Evolutionary conservation across 208 protist genomes (phyloP).

Genomic region (Trypanosoma vivax): DNA sequence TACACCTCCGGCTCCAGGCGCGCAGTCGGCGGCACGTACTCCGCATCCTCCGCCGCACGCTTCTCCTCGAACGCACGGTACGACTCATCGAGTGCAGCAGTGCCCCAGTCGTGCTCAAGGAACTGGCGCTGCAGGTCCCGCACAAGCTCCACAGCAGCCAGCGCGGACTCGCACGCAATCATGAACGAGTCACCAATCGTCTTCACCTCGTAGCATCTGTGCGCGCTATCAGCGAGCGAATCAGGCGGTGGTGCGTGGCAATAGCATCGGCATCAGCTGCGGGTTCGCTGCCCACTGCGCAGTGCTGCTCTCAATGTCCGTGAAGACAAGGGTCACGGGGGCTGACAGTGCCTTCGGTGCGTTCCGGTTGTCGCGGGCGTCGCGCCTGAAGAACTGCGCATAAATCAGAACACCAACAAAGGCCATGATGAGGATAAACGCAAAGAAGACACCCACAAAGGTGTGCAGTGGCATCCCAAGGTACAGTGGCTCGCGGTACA

Average conservation of each 20-base stretch:
- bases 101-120: slow-evolving; percentile 40
- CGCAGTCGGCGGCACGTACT: slow-evolving; percentile 21
- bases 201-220: slow-evolving; percentile 78
- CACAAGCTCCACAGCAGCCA: slow-evolving; percentile 29
- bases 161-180: slow-evolving; percentile 20
- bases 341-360: background rate
- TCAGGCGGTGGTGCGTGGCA: slow-evolving; percentile 51
- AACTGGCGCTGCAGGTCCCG: slow-evolving; percentile 43
- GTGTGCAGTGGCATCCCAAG: background rate
- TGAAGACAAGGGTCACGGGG: background rate
- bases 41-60: slow-evolving; percentile 8
- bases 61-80: slow-evolving; percentile 33
- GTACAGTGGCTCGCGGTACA: slow-evolving; percentile 11
- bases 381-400: slow-evolving; percentile 24
- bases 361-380: background rate
- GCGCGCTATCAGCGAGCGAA: slow-evolving; percentile 44
- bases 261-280: slow-evolving; percentile 54
- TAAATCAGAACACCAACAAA: slow-evolving; percentile 55
- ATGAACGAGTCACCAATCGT: slow-evolving; percentile 78
- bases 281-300: slow-evolving; percentile 55
- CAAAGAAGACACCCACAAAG: slow-evolving; percentile 27
- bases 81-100: slow-evolving; percentile 20
- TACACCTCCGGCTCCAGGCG: slow-evolving; percentile 16
- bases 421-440: slow-evolving; percentile 19
- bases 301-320: slow-evolving; percentile 30